A percentile compares a stretch with the other conserved stretches of the same genome.
These are phyloP conservation scores for Adansonia gregorii DNA, from an alignment of 441 rosid species.

Conservation along the genomic window DNA sequence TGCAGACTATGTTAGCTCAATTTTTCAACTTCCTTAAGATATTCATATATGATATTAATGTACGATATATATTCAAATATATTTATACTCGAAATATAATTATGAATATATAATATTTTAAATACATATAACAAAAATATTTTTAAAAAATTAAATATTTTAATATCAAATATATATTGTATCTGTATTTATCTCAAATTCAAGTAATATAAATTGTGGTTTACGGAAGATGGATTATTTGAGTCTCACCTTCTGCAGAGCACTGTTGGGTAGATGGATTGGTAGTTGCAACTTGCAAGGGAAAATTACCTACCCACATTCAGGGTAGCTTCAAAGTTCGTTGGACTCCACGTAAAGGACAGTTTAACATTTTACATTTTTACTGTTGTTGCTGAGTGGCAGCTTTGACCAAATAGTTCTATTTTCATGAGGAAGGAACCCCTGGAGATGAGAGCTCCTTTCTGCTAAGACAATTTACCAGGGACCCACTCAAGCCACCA, in stretches of 20 bases:
- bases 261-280: background rate
- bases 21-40: too few species aligned
- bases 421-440: background rate
- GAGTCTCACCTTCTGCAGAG: background rate
- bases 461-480: background rate
- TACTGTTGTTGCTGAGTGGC: background rate
- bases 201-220: too few species aligned
- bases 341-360: background rate
- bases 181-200: too few species aligned
- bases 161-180: too few species aligned
- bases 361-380: background rate
- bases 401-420: background rate
- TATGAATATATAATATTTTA: background rate
- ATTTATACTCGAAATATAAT: background rate
- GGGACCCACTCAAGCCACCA: too few species aligned
- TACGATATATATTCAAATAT: too few species aligned
- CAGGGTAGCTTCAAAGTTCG: conserved; percentile 14
- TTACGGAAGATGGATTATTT: background rate
- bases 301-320: background rate
- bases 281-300: background rate
- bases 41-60: too few species aligned
- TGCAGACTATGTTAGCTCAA: background rate
- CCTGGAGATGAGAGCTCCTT: background rate
- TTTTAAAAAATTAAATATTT: too few species aligned
- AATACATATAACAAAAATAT: too few species aligned